phyloP scores from a whole-genome alignment of 1,284 basidiomycete species.

The Ustanciosporium gigantosporum region DNA sequence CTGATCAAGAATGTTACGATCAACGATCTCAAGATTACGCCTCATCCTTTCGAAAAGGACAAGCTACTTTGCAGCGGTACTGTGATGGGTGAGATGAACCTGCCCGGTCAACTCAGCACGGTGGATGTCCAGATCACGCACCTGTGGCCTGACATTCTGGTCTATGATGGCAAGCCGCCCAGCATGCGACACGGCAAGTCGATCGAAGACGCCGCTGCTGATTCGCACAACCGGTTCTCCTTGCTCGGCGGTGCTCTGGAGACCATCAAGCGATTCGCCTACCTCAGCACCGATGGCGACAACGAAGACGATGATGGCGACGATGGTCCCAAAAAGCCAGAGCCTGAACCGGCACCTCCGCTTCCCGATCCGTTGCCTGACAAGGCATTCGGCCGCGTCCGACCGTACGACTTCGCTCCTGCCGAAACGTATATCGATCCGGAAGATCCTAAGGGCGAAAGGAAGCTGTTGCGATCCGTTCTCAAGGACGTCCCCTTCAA shows the following conservation, averaged over 20 bases:
- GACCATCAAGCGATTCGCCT: slow-evolving; percentile 19
- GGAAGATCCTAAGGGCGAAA: slow-evolving; percentile 34
- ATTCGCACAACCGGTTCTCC: slow-evolving; percentile 2
- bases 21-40: slow-evolving; percentile 50
- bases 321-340: slow-evolving; percentile 25
- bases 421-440: slow-evolving; percentile 47
- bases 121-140: slow-evolving; percentile 53
- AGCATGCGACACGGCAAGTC: slow-evolving; percentile 37
- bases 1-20: slow-evolving; percentile 57
- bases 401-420: slow-evolving; percentile 47
- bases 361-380: slow-evolving; percentile 49
- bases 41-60: slow-evolving; percentile 52
- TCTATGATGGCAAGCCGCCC: slow-evolving; percentile 52
- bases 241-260: slow-evolving; percentile 19
- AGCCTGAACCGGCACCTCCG: slow-evolving; percentile 42
- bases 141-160: slow-evolving; percentile 55
- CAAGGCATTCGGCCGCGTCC: slow-evolving; percentile 49
- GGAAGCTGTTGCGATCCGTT: slow-evolving; percentile 44
- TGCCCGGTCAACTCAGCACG: slow-evolving; percentile 50
- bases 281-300: slow-evolving; percentile 4
- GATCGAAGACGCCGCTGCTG: neutral
- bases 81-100: slow-evolving; percentile 48
- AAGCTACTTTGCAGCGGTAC: slow-evolving; percentile 53
- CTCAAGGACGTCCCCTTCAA: slow-evolving; percentile 53
- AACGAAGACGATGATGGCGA: neutral